These are phyloP conservation scores for Sutorius australiensis DNA, from an alignment of 768 basidiomycete species.

Conservation along the genomic window DNA sequence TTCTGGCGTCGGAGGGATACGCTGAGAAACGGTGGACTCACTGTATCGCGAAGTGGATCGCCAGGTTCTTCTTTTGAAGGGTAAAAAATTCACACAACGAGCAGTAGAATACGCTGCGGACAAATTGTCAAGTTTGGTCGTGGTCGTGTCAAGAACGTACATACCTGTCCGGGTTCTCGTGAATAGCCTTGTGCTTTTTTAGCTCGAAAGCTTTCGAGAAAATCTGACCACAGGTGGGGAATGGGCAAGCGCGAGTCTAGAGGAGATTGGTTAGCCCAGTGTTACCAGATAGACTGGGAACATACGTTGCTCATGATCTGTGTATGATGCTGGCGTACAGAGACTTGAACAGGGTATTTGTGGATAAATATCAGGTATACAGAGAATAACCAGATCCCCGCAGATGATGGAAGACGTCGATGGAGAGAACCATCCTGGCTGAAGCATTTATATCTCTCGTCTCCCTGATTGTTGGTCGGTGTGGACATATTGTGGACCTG, in stretches of 20 bases:
- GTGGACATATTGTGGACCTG: slow-evolving; percentile 3
- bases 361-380: background rate
- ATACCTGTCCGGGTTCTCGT: slow-evolving; percentile 7
- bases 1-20: background rate
- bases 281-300: background rate
- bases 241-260: slow-evolving; percentile 4
- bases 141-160: background rate
- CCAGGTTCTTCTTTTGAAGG: slow-evolving; percentile 19
- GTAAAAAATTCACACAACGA: slow-evolving; percentile 14
- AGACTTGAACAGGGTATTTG: background rate
- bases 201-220: slow-evolving; percentile 7
- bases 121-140: background rate
- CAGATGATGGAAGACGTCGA: background rate
- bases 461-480: background rate
- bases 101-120: slow-evolving; percentile 13
- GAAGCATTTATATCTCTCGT: slow-evolving; percentile 12
- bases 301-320: slow-evolving; percentile 10
- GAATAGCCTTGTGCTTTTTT: slow-evolving; percentile 10
- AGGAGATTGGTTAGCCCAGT: background rate
- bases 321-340: background rate
- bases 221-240: background rate
- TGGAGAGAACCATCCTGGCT: background rate
- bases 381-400: slow-evolving; percentile 15
- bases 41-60: slow-evolving; percentile 19
- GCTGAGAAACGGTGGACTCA: slow-evolving; percentile 1